Evolutionary conservation across 345 rosid genomes (phyloP).

Genomic region (Aethionema arabicum): DNA sequence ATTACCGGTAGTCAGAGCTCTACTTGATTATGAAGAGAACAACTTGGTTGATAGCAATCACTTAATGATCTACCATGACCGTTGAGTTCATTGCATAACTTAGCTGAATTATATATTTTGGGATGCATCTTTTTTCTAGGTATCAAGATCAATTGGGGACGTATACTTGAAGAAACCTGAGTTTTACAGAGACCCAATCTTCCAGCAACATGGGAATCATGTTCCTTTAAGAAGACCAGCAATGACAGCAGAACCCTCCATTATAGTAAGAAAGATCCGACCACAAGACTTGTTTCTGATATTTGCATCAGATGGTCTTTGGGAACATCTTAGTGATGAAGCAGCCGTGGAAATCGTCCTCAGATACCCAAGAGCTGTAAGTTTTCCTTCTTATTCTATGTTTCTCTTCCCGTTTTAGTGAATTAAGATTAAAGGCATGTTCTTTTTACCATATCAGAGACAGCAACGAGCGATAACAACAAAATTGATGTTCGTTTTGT

Average conservation of each 20-base stretch:
- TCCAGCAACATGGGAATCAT: conserved; percentile 71
- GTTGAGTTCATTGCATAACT: conserved; percentile 4
- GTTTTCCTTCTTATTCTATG: conserved; percentile 29
- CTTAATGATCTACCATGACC: conserved; percentile 15
- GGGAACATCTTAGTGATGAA: conserved; percentile 96
- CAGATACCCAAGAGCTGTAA: conserved; percentile 84
- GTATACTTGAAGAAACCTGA: conserved; percentile 92
- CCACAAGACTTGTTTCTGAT: conserved; percentile 80
- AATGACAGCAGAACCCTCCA: conserved; percentile 89
- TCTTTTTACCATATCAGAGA: not conserved
- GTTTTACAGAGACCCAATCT: conserved; percentile 72
- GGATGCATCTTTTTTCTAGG: conserved; percentile 46
- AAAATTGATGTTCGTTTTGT: too few relatives aligned
- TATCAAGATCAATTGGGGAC: conserved; percentile 96
- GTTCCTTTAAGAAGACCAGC: conserved; percentile 78
- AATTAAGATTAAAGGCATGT: not conserved
- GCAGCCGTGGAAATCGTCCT: conserved; percentile 80
- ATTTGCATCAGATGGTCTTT: conserved; percentile 98
- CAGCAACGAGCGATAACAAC: too few relatives aligned
- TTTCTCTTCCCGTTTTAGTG: not conserved
- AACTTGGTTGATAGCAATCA: conserved; percentile 24
- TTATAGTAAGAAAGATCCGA: conserved; percentile 64
- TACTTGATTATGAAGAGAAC: conserved; percentile 16
- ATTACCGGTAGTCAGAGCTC: conserved; percentile 24
- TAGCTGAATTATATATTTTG: not conserved